Evolutionary conservation across 768 basidiomycete genomes (phyloP).

Genomic region (Artomyces pyxidatus): DNA sequence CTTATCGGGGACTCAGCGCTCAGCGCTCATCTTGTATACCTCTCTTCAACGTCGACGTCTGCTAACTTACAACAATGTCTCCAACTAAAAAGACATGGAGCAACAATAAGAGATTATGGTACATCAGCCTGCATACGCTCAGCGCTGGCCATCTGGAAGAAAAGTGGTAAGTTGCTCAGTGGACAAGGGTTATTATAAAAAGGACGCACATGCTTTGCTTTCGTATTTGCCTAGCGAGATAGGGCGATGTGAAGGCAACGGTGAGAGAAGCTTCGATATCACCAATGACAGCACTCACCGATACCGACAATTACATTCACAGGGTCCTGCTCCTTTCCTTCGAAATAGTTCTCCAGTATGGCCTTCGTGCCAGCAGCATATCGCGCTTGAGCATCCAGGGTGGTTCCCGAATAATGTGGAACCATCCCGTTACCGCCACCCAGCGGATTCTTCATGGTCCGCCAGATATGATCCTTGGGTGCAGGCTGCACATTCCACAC

Average conservation of each 20-base stretch:
- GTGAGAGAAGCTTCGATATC: not conserved
- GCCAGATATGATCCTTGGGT: constrained; percentile 79
- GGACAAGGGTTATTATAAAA: not conserved
- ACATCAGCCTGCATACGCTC: no score
- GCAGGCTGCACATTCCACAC: constrained; percentile 57
- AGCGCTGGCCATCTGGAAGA: not conserved
- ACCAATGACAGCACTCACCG: constrained; percentile 17
- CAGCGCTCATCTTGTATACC: no score
- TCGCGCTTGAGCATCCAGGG: constrained; percentile 64
- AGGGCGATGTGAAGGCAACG: not conserved
- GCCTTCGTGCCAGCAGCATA: constrained; percentile 32
- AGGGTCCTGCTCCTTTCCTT: constrained; percentile 28
- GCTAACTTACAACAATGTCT: no score
- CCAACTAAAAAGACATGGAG: no score
- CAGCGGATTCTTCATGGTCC: constrained; percentile 69
- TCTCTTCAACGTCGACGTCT: no score
- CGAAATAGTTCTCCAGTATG: constrained; percentile 23
- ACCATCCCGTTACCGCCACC: constrained; percentile 42
- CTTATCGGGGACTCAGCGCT: no score
- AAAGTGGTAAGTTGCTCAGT: not conserved
- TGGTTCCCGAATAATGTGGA: constrained; percentile 33
- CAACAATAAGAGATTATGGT: no score
- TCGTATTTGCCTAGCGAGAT: not conserved
- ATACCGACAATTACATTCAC: constrained; percentile 33
- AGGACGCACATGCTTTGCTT: not conserved